Conservation (phyloP, 768 basidiomycete genomes). For the Boletus coccyginus region DNA sequence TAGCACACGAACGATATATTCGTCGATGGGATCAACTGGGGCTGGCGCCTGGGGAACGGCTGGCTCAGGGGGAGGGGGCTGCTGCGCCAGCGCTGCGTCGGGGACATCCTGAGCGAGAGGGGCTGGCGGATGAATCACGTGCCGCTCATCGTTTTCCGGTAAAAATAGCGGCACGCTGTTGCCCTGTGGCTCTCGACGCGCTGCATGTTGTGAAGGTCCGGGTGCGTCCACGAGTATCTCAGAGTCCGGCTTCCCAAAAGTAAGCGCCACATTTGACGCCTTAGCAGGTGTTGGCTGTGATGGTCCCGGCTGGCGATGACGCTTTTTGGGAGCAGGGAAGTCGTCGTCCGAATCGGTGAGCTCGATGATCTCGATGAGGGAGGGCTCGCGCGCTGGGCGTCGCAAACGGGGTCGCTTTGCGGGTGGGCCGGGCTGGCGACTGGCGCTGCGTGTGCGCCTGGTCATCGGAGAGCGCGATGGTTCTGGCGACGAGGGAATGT, state of each 20-base stretch:
- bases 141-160: constrained; percentile 34
- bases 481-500: constrained; percentile 28
- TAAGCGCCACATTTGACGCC: background rate
- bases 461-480: constrained; percentile 6
- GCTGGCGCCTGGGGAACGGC: constrained; percentile 4
- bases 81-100: background rate
- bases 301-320: background rate
- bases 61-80: background rate
- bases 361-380: constrained; percentile 41
- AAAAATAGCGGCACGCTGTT: constrained; percentile 33
- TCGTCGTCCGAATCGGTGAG: constrained; percentile 52
- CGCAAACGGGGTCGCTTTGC: constrained; percentile 12
- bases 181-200: background rate
- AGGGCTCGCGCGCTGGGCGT: constrained; percentile 1
- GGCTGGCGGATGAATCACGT: background rate
- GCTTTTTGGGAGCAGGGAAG: background rate
- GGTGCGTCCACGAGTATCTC: constrained; percentile 7
- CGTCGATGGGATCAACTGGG: constrained; percentile 23
- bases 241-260: constrained; percentile 16
- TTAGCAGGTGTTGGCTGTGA: constrained; percentile 9
- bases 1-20: constrained; percentile 48
- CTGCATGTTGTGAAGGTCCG: constrained; percentile 12
- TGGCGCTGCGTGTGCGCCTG: constrained; percentile 20
- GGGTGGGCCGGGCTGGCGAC: constrained; percentile 16
- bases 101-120: background rate